Base-by-base conservation (phyloP, 73 alveolate genomes). In the Stentor roeselii region DNA sequence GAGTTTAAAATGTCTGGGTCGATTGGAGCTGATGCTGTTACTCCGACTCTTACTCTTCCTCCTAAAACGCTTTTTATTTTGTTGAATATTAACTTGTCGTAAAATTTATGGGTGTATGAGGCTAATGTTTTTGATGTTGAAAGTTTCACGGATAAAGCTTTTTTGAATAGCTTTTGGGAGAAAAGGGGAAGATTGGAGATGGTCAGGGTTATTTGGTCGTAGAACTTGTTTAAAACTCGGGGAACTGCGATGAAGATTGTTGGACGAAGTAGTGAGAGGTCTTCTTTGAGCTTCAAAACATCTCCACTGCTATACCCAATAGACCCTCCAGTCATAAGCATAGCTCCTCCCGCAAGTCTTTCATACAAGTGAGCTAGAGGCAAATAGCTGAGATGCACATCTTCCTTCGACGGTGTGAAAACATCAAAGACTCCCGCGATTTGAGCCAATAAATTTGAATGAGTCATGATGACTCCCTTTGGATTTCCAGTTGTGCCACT, bases 401-500 rank as follows among this genome's bases (percentile, higher is more conserved):
- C 99, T 59, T 59, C 87, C 14, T 93, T 36, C 91, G 93, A 60
- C 92, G 74, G 34, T 78, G 82, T 80, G 89, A 87, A 61, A 85
- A 60, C 40, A 59, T 76, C 83, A 21, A 76, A 38, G 39, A 84
- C 14, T 59, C 94, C 93, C 78, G 88, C 83, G 21, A 93, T 86
- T 1, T 87, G 86, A 32, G 92, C 74, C 2, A 90, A 59, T 39
- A 87, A 74, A 83, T 92, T 92, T 36, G 85, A 75, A 75, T 96
- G 97, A 3, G 98, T 87, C 3, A 95, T 82, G 93, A 97, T 95
- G 60, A 93, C 99, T 3, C 98, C 99, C 85, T 98, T 98, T 78
- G 99, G 99, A 78, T 91, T 94, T 40, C 99, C 99, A 27, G 99
- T 93, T 11, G 99, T 97, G 21, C 99, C 99, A 35, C 98, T 92